Evolutionary conservation across 1,284 basidiomycete species (phyloP).

Genomic region (Naganishia liquefaciens): DNA sequence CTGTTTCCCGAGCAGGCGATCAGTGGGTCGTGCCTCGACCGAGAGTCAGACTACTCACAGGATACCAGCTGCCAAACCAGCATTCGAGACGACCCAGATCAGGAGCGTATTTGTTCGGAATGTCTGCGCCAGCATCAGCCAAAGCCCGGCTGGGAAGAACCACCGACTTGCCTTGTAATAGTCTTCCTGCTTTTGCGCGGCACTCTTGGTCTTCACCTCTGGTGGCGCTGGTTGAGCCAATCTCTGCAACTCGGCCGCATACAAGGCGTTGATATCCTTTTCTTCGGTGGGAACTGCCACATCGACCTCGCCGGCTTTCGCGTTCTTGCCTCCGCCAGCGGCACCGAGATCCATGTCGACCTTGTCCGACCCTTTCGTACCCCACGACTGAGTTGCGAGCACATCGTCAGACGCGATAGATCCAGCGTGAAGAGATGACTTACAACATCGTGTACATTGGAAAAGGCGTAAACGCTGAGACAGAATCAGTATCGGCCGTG

Average conservation of each 20-base stretch:
- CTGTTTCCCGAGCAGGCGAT: slow-evolving; percentile 28
- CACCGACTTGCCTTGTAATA: slow-evolving; percentile 62
- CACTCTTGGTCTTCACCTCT: slow-evolving; percentile 33
- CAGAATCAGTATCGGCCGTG: neutral
- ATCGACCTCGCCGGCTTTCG: slow-evolving; percentile 68
- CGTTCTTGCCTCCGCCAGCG: slow-evolving; percentile 58
- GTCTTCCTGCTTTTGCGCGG: slow-evolving; percentile 77
- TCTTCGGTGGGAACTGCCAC: slow-evolving; percentile 76
- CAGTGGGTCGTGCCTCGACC: neutral
- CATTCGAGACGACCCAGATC: slow-evolving; percentile 82
- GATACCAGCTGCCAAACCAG: slow-evolving; percentile 70
- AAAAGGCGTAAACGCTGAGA: slow-evolving; percentile 62
- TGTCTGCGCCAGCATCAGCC: slow-evolving; percentile 52
- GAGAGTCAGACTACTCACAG: slow-evolving; percentile 56
- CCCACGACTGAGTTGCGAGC: slow-evolving; percentile 60
- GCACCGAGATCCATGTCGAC: slow-evolving; percentile 78
- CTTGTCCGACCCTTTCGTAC: slow-evolving; percentile 87
- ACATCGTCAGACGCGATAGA: slow-evolving; percentile 14
- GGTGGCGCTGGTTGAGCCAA: slow-evolving; percentile 55
- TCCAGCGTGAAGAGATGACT: slow-evolving; percentile 40
- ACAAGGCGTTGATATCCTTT: slow-evolving; percentile 81
- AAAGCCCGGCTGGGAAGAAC: neutral
- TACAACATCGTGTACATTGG: slow-evolving; percentile 71
- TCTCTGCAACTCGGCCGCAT: slow-evolving; percentile 79
- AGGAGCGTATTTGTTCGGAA: slow-evolving; percentile 86